Conservation (phyloP, 2,329 filamentous ascomycete species). For the Diplocarpon rosae region DNA sequence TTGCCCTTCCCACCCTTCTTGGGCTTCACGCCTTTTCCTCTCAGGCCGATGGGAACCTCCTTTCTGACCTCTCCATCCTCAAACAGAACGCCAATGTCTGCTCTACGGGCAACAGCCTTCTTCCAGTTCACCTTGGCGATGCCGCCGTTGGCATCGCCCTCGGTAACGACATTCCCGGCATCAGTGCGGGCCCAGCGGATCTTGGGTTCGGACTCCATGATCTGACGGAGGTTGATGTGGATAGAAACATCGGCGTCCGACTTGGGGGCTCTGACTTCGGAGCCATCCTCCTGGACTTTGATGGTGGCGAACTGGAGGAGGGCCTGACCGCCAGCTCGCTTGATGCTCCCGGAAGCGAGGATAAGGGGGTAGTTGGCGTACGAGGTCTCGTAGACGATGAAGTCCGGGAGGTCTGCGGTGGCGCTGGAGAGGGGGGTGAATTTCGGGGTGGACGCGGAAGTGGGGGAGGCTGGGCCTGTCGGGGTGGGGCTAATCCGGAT, state of each 20-base stretch:
- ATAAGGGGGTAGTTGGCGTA: conserved; percentile 36
- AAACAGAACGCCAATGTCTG: conserved; percentile 33
- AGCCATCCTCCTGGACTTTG: conserved; percentile 24
- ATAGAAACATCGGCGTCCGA: conserved; percentile 32
- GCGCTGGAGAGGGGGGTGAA: conserved; percentile 27
- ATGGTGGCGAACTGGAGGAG: conserved; percentile 26
- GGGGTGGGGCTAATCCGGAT: conserved; percentile 26
- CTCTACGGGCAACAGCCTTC: conserved; percentile 32
- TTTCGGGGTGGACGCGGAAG: conserved; percentile 16
- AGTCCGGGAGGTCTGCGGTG: conserved; percentile 31
- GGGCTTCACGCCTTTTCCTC: conserved; percentile 33
- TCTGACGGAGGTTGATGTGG: conserved; percentile 31
- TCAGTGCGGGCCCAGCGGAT: conserved; percentile 32
- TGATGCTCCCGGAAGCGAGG: conserved; percentile 31
- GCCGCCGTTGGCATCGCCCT: conserved; percentile 19
- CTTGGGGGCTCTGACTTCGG: conserved; percentile 21
- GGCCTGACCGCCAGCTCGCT: conserved; percentile 31
- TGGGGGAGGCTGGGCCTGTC: conserved; percentile 11
- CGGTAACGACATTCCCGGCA: conserved; percentile 29
- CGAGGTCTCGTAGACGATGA: conserved; percentile 35
- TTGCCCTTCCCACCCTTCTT: conserved; percentile 28
- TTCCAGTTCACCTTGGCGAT: conserved; percentile 31
- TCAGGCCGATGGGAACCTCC: conserved; percentile 32
- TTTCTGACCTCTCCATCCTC: conserved; percentile 34
- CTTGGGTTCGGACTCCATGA: conserved; percentile 26